Base-by-base conservation (phyloP, 2,329 filamentous ascomycete genomes). In the Fusarium chuoi region DNA sequence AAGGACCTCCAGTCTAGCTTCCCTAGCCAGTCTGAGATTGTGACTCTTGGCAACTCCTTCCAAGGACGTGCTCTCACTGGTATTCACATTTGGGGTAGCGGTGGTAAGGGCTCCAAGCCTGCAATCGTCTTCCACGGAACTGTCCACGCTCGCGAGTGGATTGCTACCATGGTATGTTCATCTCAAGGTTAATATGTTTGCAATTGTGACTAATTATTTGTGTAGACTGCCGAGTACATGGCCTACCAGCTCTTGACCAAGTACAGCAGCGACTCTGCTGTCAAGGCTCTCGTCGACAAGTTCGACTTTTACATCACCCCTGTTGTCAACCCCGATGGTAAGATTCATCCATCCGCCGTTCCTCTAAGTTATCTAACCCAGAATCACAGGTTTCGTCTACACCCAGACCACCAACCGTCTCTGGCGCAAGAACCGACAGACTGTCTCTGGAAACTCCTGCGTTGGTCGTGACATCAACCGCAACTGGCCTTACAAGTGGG, bases 291-390 rank as follows among this genome's bases (percentile, higher is more conserved):
- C 60, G 84, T 92, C 51, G 86, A 92, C 81, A 88, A 85, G 68
- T 91, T 90, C 78, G 91, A 93, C 82, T 91, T 90, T 74, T 92
- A 90, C 81, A 86, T 93, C 76, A 86, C 91, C 69, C 89, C 90
- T 6, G 80, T 91, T 36, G 88, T 90, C 35, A 91, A 91, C 78
- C 88, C 89, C 0, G 89, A 91, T 73, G 89, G 86, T 87, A 78
- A 75, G 81, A 3, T 1, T n/a, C 7, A 11, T 4, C 2, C 8
- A 12, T 18, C 9, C 10, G 7, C 11, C 5, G 3, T 7, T 5
- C 28, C 5, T 5, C 10, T 1, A 1, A 6, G 6, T 6, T 3
- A 5, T 10, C 78, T 82, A n/a, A 62, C 4, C 18, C 3, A 6
- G 1, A 1, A 3, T 6, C 1, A 11, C 2, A 73, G 70, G 70